Base-by-base conservation (phyloP, 208 protist species). In the Trichomonas vaginalis region DNA sequence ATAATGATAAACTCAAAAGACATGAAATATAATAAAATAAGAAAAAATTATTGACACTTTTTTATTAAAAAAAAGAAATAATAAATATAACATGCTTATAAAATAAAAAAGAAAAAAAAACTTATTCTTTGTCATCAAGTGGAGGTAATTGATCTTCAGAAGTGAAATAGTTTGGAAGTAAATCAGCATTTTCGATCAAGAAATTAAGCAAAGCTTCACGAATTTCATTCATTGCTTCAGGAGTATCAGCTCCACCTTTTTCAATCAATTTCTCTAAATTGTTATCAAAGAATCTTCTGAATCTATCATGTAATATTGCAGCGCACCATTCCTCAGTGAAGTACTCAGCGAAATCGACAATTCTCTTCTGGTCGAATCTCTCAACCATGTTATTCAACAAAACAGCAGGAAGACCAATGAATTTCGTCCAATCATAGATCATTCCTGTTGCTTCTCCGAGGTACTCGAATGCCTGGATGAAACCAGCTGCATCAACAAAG, bases 381-480 rank as follows among this genome's bases (percentile, higher is more conserved):
- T 92, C 86, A 51, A 51, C 37, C 86, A 92, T 92, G 45, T 92
- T 92, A 32, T 92, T 92, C 8, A 92, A 47, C 1, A 92, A 15
- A 39, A 92, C 86, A 17, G n/a, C 86, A 35, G 86, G 86, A 48
- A 56, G 27, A 15, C 86, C 86, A 56, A 92, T 92, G 40, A 92
- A 92, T 32, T 92, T 92, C 0, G 45, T 92, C 86, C 86, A 92
- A 39, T 92, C 46, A 39, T 45, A 92, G 15, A 92, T 92, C 12
- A 27, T 27, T 45, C 45, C 27, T 35, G 42, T 45, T 21, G 40
- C 42, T 45, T 92, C 86, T 39, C 86, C 86, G 15, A 92, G 32
- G 15, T 92, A 92, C 37, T 92, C 86, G 15, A 92, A 92, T 39
- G 86, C 86, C 46, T 92, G 86, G 21, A 92, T 92, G 32, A 92